Conservation (phyloP, 257 asterid species). For the Dorcoceras hygrometricum region DNA sequence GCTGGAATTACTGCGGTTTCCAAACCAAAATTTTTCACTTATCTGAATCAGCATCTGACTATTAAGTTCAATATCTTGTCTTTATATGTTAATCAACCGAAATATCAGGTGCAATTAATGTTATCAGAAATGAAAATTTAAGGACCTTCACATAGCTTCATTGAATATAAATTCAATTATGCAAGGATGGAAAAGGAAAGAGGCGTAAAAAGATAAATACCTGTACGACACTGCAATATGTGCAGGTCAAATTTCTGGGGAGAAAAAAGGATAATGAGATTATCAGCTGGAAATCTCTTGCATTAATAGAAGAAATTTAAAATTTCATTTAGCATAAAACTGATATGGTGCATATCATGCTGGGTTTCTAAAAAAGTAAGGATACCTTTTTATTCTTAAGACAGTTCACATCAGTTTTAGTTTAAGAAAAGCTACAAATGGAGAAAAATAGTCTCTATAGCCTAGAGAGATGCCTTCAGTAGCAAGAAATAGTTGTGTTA, state of each 20-base stretch:
- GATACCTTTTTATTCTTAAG: slow-evolving; percentile 2
- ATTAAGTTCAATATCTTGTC: slow-evolving; percentile 9
- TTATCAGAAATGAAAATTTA: slow-evolving; percentile 6
- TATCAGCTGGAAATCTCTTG: slow-evolving; percentile 23
- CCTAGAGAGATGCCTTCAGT: slow-evolving; percentile 16
- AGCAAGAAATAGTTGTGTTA: slow-evolving; percentile 8
- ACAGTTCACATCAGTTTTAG: slow-evolving; percentile 6
- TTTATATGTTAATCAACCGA: background rate
- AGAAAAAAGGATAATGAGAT: slow-evolving; percentile 28
- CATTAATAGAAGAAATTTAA: slow-evolving; percentile 7
- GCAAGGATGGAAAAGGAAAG: background rate
- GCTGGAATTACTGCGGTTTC: background rate
- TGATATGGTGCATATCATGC: background rate
- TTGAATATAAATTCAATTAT: slow-evolving; percentile 14
- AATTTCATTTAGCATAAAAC: background rate
- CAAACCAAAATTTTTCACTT: slow-evolving; percentile 16
- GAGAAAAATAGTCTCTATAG: background rate
- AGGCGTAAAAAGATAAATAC: slow-evolving; percentile 34
- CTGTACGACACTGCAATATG: slow-evolving; percentile 79
- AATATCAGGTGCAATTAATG: slow-evolving; percentile 14
- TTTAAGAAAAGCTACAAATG: background rate
- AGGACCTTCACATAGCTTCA: slow-evolving; percentile 9
- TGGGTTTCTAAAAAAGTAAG: background rate
- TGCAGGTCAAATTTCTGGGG: slow-evolving; percentile 80
- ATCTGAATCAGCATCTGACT: background rate